Base-by-base conservation (phyloP, 192 early-diverging fungal species). In the Mortierella antarctica region DNA sequence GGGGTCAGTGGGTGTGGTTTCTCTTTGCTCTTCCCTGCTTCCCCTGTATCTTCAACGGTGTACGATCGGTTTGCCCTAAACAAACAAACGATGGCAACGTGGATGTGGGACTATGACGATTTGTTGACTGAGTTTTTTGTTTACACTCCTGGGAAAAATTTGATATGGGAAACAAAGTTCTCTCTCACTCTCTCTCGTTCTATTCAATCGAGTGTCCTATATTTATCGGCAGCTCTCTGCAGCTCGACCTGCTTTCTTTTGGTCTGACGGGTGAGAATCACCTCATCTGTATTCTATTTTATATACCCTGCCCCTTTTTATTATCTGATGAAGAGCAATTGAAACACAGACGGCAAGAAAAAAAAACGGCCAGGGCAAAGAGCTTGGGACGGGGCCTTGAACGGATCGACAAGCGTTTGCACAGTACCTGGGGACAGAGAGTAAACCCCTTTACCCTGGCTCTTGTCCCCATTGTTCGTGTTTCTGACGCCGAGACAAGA, bases 81-180 rank as follows among this genome's bases (percentile, higher is more conserved):
- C 59, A 62, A 45, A 62, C n/a, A 47, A 59, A 7, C 31, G 20
- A 59, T 10, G 48, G n/a, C 57, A 62, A 64, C 62, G 62, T 64
- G 62, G 62, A 45, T 62, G 46, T 59, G 57, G 57, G 57, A 41
- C 40, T 31, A 59, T 59, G 57, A 59, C 57, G 57, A 15, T 62
- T 10, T 41, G 11, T 18, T 62, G 59, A 12, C 47, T 31, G 31
- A 31, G 31, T 31, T 31, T 31, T 31, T 31, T 31, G 31, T 31
- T 31, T 31, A 31, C 31, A 31, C 31, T 31, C 31, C 31, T 47
- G 41, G 45, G 21, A 20, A 56, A 20, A 15, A 15, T 21, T 20
- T 56, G 54, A 56, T 10, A 15, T 56, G 54, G 54, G 18, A 0
- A 56, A 56, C 15, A 13, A 11, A 23, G 31, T 42, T 59, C 6